Conservation (phyloP, 2,329 filamentous ascomycete species). For the Albophoma yamanashiensis region DNA sequence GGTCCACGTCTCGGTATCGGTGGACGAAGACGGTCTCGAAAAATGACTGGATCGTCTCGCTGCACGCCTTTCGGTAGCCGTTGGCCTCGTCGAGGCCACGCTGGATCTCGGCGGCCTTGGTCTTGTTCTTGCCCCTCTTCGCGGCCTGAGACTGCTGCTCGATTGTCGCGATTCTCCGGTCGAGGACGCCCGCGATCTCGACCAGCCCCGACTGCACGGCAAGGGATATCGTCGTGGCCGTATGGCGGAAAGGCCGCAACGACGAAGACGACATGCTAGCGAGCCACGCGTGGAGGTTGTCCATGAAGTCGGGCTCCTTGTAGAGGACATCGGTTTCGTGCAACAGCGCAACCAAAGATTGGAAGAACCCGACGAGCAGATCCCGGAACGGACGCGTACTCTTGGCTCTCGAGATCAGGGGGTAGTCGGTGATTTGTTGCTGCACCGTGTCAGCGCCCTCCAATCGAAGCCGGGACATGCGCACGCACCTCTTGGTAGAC, state of each 20-base stretch:
- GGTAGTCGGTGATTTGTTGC: constrained; percentile 81
- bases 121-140: constrained; percentile 64
- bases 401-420: constrained; percentile 74
- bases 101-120: constrained; percentile 63
- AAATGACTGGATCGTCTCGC: constrained; percentile 67
- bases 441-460: constrained; percentile 21
- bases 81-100: constrained; percentile 60
- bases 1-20: constrained; percentile 88
- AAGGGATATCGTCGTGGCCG: constrained; percentile 75
- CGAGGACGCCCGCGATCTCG: constrained; percentile 58
- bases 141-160: constrained; percentile 73
- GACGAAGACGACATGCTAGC: constrained; percentile 81
- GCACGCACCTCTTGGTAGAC: constrained; percentile 65
- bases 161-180: constrained; percentile 61
- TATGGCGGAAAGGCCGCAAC: constrained; percentile 86
- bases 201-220: constrained; percentile 72
- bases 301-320: constrained; percentile 63
- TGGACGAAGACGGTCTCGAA: constrained; percentile 93
- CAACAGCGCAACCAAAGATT: constrained; percentile 62
- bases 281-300: constrained; percentile 85
- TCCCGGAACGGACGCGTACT: constrained; percentile 68
- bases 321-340: constrained; percentile 78
- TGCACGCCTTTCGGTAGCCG: constrained; percentile 57
- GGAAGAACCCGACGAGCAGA: constrained; percentile 68
- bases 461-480: neutral